Evolutionary conservation across 805 yeast genomes (phyloP), one percentile per base, ranked within the genome.

Genomic region (Metschnikowia lunata): DNA sequence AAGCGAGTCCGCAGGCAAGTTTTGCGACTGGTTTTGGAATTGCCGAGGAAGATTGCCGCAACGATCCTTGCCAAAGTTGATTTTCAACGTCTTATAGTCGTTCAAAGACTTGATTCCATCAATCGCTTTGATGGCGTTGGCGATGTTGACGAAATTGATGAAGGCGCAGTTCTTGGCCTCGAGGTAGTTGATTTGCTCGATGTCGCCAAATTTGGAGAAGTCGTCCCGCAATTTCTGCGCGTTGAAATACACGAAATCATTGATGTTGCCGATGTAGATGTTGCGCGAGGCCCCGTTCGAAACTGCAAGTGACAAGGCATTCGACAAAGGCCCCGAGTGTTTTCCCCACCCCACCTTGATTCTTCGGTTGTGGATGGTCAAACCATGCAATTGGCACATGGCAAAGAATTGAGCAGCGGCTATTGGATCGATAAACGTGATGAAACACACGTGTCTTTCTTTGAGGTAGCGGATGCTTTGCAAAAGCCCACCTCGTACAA

Each of bases 381-480:
- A 72, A 1, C 97, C 97, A 59, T 89, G 95, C 51, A 89, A 71
- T 58, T 88, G 89, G 52, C 95, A 83, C 86, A 88, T 83, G 8
- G 97, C 97, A 65, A 84, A 91, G 62, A 91, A 91, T 66, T 91
- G 98, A 1, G 97, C 97, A 0, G 98, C 98, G 2, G 97, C 96
- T 42, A 91, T 85, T 26, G 98, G 96, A 61, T 93, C 98, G 52
- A 91, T 83, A 62, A 93, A 91, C 11, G 98, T 91, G 41, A 93
- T 86, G 62, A 93, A 93, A 60, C 97, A 89, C 46, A 89, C 91
- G 59, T 87, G 96, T 51, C 91, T 79, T 59, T 88, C 97, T 42
- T 82, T 76, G 42, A 91, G 74, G 46, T 85, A 79, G 54, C 95
- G 77, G 44, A 91, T 82, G 52, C 82, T 81, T 60, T 91, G 97